Conservation (phyloP, 2,329 filamentous ascomycete species). For the Cladosporium sp. region DNA sequence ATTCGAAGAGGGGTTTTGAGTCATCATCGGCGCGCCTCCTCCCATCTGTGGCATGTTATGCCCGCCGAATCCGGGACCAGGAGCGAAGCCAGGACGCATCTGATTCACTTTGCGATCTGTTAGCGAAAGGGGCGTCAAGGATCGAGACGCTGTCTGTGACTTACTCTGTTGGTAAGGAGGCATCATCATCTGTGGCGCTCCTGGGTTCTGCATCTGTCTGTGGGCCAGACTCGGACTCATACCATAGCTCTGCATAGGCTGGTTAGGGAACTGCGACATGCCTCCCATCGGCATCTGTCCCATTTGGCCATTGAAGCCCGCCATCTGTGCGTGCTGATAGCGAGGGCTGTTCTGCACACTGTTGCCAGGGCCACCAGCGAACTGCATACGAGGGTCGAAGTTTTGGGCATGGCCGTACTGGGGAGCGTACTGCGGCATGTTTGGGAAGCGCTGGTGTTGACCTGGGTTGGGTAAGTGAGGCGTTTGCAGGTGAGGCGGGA, state of each 20-base stretch:
- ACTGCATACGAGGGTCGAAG: conserved; percentile 80
- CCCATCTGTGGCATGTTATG: conserved; percentile 43
- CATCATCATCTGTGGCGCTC: conserved; percentile 30
- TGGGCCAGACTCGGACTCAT: conserved; percentile 65
- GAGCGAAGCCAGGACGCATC: conserved; percentile 32
- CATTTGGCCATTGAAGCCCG: conserved; percentile 53
- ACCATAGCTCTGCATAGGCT: conserved; percentile 70
- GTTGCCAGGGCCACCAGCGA: conserved; percentile 74
- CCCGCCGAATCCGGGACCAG: conserved; percentile 53
- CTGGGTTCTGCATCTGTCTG: conserved; percentile 29
- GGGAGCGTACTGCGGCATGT: conserved; percentile 28
- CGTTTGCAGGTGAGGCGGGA: conserved; percentile 80
- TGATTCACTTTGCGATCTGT: conserved; percentile 32
- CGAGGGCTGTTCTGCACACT: conserved; percentile 80
- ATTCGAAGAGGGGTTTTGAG: conserved; percentile 58
- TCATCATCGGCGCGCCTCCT: conserved; percentile 36
- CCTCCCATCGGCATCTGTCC: conserved; percentile 30
- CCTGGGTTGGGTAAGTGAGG: conserved; percentile 68
- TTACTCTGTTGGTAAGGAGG: conserved; percentile 29
- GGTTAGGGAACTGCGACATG: conserved; percentile 62
- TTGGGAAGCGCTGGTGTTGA: conserved; percentile 76
- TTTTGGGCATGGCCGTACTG: conserved; percentile 68
- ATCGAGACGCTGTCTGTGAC: conserved; percentile 63
- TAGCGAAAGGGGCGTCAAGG: background rate
- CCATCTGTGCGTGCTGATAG: conserved; percentile 58